phyloP scores from a whole-genome alignment of 2,329 filamentous ascomycete species.

The Calonectria pteridis region DNA sequence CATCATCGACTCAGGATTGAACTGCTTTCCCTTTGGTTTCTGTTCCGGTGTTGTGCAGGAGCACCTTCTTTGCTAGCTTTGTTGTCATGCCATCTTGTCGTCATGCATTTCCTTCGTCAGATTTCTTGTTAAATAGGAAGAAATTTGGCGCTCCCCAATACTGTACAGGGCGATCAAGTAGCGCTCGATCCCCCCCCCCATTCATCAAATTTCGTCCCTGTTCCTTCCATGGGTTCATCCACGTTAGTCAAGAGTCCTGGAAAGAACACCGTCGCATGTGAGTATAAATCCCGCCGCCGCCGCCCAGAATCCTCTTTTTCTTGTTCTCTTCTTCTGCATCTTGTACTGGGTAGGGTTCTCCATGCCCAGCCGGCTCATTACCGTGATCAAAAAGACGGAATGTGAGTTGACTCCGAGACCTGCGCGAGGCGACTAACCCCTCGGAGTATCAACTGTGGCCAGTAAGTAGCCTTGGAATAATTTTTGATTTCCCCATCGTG shows the following conservation, averaged over 20 bases:
- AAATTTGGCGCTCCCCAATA: background rate
- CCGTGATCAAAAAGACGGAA: background rate
- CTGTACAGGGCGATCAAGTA: no score
- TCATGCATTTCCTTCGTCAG: background rate
- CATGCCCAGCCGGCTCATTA: background rate
- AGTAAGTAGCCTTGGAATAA: background rate
- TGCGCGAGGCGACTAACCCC: slow-evolving; percentile 7
- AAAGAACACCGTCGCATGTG: background rate
- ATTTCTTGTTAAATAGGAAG: background rate
- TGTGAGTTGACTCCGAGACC: background rate
- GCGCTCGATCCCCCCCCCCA: background rate
- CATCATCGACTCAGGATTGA: background rate
- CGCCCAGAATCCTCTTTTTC: background rate
- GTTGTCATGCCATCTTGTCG: background rate
- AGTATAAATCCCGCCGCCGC: background rate
- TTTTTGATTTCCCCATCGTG: slow-evolving; percentile 1
- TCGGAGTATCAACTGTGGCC: background rate
- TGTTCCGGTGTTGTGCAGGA: background rate
- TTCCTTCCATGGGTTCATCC: background rate
- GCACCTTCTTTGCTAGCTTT: background rate
- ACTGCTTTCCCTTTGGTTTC: background rate
- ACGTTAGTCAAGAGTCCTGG: background rate
- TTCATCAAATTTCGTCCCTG: background rate
- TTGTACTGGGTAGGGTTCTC: background rate
- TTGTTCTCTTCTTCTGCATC: background rate